Base-by-base conservation (phyloP, 345 rosid genomes). In the Excoecaria agallocha region DNA sequence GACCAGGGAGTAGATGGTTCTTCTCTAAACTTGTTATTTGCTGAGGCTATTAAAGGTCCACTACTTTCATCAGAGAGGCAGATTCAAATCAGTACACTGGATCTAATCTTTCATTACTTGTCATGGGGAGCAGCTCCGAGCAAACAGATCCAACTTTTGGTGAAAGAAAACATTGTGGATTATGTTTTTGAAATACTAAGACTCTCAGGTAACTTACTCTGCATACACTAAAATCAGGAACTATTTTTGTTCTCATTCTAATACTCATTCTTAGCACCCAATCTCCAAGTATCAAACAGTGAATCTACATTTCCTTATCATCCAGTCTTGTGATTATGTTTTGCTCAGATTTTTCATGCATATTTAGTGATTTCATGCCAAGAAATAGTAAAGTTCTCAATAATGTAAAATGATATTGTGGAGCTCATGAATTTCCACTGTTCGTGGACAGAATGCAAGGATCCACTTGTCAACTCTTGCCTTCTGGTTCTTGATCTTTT, bases 1-100 rank as follows among this genome's bases (percentile, higher is more conserved):
- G 90, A 86, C n/a, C 84, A 77, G 77, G 81, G 73, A 72, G 46
- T 30, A 12, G 80, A 80, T 76, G 79, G 70, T 72, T 78, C 83
- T 76, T 77, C 85, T 70, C 79, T 89, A 68, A 75, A 78, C 82
- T 63, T 83, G 68, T 84, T 95, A 78, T 90, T 95, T 84, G 83
- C 96, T 37, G 98, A 93, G 78, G 94, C 97, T 69, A 81, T 95
- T 65, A 93, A 95, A 88, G 93, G 94, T n/a, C 90, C 97, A 22
- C 78, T 95, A 83, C 98, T 93, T 85, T 95, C 99, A 70, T 80
- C 98, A 49, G 96, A 95, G 63, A 81, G 84, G 66, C 90, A 91
- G 82, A 88, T 93, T 73, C 98, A 91, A 78, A 80, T 81, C 78
- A 86, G 88, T 78, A 55, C 93, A 38, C 78, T 95, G 69, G 89